Conservation (phyloP, 2,329 filamentous ascomycete species). For the Pseudonectria foliicola region DNA sequence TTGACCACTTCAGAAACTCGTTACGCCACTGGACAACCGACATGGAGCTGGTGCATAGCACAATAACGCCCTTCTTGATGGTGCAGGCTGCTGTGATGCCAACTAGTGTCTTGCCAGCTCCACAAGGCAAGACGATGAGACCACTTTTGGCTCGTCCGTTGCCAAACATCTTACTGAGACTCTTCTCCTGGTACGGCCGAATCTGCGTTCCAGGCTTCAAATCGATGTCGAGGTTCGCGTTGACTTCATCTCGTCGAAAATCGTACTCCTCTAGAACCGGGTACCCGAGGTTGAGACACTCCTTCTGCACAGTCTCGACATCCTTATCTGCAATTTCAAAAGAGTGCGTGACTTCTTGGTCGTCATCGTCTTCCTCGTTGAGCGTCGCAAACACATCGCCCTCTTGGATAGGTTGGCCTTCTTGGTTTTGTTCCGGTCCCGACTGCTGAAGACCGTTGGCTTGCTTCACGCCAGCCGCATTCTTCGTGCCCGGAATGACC, state of each 20-base stretch:
- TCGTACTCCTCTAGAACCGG: conserved; percentile 96
- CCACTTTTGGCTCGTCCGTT: conserved; percentile 96
- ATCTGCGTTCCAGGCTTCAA: conserved; percentile 84
- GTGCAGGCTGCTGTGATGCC: conserved; percentile 98
- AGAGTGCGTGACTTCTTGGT: conserved; percentile 80
- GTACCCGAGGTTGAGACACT: conserved; percentile 77
- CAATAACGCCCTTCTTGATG: conserved; percentile 92
- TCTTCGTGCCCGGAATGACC: conserved; percentile 90
- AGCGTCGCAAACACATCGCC: conserved; percentile 64
- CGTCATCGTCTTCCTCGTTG: conserved; percentile 82
- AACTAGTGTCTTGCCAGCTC: conserved; percentile 92
- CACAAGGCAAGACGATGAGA: conserved; percentile 93
- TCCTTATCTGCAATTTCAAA: conserved; percentile 82
- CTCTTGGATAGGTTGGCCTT: conserved; percentile 47
- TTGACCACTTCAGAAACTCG: conserved; percentile 97
- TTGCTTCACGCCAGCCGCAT: conserved; percentile 82
- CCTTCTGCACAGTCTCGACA: conserved; percentile 82
- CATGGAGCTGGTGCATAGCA: conserved; percentile 96
- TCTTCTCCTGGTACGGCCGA: conserved; percentile 93
- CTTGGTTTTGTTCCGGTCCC: conserved; percentile 32
- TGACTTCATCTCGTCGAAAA: conserved; percentile 83
- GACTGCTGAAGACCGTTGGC: conserved; percentile 37
- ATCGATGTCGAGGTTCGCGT: conserved; percentile 90
- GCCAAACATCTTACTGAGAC: conserved; percentile 97
- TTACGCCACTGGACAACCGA: conserved; percentile 94